Conservation (phyloP, 1,139 yeast species). For the Taphrina betulina region DNA sequence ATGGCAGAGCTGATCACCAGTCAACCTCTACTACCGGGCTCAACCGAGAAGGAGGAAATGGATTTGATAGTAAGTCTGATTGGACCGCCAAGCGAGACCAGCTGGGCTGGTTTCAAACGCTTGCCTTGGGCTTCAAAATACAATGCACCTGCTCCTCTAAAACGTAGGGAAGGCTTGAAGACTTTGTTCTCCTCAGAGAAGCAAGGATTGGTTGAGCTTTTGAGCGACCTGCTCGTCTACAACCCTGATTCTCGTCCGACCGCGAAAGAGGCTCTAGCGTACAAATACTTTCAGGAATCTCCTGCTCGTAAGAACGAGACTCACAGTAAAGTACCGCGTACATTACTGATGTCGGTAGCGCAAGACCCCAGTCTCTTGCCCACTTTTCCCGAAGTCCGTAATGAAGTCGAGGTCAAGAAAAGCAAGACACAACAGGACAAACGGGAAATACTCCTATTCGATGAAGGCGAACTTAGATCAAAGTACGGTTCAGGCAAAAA, state of each 20-base stretch:
- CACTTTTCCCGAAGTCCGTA: slow-evolving; percentile 36
- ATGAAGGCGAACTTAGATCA: not conserved
- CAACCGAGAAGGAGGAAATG: slow-evolving; percentile 56
- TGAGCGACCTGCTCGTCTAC: slow-evolving; percentile 66
- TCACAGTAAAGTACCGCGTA: too few relatives aligned
- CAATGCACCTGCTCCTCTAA: slow-evolving; percentile 33
- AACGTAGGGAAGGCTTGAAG: slow-evolving; percentile 29
- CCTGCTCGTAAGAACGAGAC: slow-evolving; percentile 50
- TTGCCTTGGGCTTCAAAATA: slow-evolving; percentile 39
- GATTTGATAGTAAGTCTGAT: slow-evolving; percentile 40
- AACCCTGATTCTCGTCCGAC: slow-evolving; percentile 80
- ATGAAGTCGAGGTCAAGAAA: slow-evolving; percentile 1
- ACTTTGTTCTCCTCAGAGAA: slow-evolving; percentile 34
- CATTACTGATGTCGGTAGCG: too few relatives aligned
- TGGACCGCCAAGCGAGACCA: slow-evolving; percentile 38
- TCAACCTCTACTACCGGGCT: slow-evolving; percentile 57
- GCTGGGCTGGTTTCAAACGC: slow-evolving; percentile 40
- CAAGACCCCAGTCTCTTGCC: slow-evolving; percentile 38
- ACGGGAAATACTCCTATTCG: not conserved
- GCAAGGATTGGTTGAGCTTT: slow-evolving; percentile 50
- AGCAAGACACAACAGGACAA: not conserved
- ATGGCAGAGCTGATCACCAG: slow-evolving; percentile 58
- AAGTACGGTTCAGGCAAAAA: not conserved
- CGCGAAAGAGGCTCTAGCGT: slow-evolving; percentile 71
- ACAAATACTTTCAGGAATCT: slow-evolving; percentile 67